Evolutionary conservation across 257 asterid genomes (phyloP).

Genomic region (Catharanthus roseus): DNA sequence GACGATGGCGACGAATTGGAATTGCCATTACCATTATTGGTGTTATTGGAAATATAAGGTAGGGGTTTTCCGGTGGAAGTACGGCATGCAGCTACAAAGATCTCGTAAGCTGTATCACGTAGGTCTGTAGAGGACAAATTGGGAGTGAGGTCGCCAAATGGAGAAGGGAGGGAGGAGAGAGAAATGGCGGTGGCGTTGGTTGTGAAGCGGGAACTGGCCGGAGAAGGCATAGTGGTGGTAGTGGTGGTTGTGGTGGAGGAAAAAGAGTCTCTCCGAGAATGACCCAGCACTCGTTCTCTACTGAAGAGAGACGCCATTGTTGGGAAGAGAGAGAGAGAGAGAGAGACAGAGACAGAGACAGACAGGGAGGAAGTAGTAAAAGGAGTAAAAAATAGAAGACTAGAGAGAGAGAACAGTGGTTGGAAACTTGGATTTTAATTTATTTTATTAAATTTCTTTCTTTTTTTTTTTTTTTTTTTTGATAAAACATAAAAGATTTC

Average conservation of each 20-base stretch:
- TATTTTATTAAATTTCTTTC: neutral
- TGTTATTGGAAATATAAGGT: conserved; percentile 33
- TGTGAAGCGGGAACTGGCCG: neutral
- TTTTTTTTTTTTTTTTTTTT: no score
- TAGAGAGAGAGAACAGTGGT: neutral
- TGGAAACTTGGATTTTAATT: neutral
- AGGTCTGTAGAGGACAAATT: conserved; percentile 2
- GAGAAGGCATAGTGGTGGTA: neutral
- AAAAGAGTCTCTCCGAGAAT: conserved; percentile 10
- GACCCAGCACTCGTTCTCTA: conserved; percentile 12
- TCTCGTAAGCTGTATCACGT: conserved; percentile 14
- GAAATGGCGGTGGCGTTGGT: neutral
- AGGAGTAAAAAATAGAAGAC: neutral
- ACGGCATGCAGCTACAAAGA: conserved; percentile 11
- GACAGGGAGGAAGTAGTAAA: neutral
- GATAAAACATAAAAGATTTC: no score
- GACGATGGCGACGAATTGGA: conserved; percentile 15
- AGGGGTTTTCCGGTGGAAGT: conserved; percentile 32
- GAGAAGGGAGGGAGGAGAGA: conserved; percentile 4
- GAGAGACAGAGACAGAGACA: neutral
- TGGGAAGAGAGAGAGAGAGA: neutral
- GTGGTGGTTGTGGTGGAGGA: conserved; percentile 8
- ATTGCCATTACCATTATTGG: neutral
- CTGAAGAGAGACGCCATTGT: conserved; percentile 16
- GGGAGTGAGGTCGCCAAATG: conserved; percentile 13